Percentiles rank a stretch among this genome's conserved stretches.
Evolutionary conservation across 78 protist genomes (phyloP).

Genomic region (Monocercomonoides exilis): DNA sequence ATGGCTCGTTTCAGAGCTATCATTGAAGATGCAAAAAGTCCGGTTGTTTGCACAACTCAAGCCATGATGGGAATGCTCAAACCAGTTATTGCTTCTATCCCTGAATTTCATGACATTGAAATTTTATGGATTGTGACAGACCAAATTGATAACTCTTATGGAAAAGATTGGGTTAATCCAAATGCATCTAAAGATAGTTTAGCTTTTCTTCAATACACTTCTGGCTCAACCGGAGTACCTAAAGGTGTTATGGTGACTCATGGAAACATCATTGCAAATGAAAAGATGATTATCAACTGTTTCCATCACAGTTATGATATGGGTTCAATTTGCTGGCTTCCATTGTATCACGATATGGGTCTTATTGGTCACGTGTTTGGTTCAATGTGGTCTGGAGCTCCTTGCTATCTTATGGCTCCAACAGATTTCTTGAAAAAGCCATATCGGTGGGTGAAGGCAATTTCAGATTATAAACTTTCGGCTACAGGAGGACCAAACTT

Average conservation of each 20-base stretch:
- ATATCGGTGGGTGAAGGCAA: neutral
- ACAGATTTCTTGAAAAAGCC: conserved; percentile 6
- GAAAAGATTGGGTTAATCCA: conserved; percentile 6
- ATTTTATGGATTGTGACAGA: neutral
- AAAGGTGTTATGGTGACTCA: conserved; percentile 18
- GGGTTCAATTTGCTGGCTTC: neutral
- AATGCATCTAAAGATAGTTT: neutral
- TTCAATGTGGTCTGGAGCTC: neutral
- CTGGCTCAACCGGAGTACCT: neutral
- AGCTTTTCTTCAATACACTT: conserved; percentile 10
- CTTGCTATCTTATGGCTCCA: neutral
- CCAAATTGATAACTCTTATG: neutral
- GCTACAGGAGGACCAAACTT: conserved; percentile 20
- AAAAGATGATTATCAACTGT: neutral
- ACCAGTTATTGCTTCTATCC: neutral
- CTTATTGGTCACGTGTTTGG: neutral
- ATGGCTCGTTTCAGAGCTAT: neutral
- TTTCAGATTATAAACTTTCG: neutral
- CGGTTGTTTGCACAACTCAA: neutral
- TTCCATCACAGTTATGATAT: neutral
- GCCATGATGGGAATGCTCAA: neutral
- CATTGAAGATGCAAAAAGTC: neutral
- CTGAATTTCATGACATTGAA: neutral
- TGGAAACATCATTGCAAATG: neutral
- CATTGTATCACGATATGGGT: conserved; percentile 13